Conservation (phyloP, 352 stramenopile genomes). For the Phytopythium vexans region DNA sequence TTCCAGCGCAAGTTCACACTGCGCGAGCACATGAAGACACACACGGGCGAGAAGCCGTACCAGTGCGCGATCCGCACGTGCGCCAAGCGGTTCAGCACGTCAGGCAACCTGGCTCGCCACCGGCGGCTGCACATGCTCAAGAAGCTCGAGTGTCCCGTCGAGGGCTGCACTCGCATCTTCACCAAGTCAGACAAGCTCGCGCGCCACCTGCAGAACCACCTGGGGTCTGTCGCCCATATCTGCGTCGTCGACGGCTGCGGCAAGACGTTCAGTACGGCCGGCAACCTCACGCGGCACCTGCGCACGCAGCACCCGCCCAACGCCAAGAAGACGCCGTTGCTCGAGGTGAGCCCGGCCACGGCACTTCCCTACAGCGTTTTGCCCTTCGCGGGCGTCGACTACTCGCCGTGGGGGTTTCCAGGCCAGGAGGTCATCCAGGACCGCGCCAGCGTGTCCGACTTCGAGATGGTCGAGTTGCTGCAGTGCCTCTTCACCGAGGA, state of each 20-base stretch:
- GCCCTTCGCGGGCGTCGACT: conserved; percentile 18
- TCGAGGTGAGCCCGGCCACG: neutral
- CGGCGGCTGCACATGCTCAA: conserved; percentile 47
- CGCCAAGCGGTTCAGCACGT: conserved; percentile 63
- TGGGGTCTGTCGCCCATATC: conserved; percentile 49
- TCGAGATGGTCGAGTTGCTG: conserved; percentile 42
- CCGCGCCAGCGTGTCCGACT: conserved; percentile 29
- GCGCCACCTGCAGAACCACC: conserved; percentile 47
- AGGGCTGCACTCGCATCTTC: conserved; percentile 47
- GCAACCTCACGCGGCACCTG: conserved; percentile 69
- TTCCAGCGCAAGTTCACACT: conserved; percentile 78
- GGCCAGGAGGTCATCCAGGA: conserved; percentile 10
- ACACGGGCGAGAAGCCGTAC: conserved; percentile 76
- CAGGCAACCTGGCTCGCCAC: conserved; percentile 56
- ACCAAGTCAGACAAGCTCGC: conserved; percentile 51
- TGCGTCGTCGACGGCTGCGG: conserved; percentile 52
- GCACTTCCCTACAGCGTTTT: conserved; percentile 14
- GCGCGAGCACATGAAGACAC: conserved; percentile 77
- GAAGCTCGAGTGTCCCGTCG: conserved; percentile 44
- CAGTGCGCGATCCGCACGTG: conserved; percentile 49
- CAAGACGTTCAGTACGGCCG: conserved; percentile 65
- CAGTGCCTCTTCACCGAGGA: conserved; percentile 42
- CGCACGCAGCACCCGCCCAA: conserved; percentile 53
- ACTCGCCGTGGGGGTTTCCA: conserved; percentile 22
- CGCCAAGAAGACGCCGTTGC: conserved; percentile 26